Evolutionary conservation across 2,329 filamentous ascomycete species (phyloP).

Genomic region (Paraconiothyrium sp.): DNA sequence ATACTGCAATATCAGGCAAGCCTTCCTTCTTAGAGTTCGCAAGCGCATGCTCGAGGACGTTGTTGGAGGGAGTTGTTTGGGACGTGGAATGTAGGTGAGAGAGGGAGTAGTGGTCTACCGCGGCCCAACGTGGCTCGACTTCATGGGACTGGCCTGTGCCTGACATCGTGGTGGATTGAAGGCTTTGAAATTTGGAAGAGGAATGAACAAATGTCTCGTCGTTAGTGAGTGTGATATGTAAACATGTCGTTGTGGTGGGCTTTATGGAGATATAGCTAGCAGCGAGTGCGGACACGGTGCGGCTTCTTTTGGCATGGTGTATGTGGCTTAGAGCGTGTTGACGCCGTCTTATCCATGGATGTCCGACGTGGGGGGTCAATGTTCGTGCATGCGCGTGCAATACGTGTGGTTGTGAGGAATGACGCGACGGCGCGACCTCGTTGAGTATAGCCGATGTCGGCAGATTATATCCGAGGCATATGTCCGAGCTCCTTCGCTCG

Average conservation of each 20-base stretch:
- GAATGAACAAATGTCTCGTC: not conserved
- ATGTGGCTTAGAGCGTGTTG: not conserved
- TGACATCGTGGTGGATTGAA: conserved; percentile 20
- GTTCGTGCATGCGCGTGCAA: not conserved
- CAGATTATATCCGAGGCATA: conserved; percentile 1
- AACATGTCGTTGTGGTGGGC: not conserved
- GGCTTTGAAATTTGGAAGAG: not conserved
- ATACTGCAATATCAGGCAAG: conserved; percentile 49
- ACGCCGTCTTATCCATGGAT: not conserved
- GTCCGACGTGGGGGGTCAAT: not conserved
- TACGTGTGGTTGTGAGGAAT: conserved; percentile 1
- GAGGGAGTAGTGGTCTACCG: conserved; percentile 51
- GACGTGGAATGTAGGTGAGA: conserved; percentile 45
- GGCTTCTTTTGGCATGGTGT: not conserved
- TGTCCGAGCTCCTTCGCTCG: not conserved
- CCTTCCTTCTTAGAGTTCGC: conserved; percentile 30
- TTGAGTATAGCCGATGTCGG: not conserved
- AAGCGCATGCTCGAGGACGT: conserved; percentile 37
- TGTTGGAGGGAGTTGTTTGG: conserved; percentile 35
- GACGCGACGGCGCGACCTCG: not conserved
- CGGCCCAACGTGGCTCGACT: conserved; percentile 49
- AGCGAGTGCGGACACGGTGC: not conserved
- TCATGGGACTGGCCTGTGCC: conserved; percentile 34
- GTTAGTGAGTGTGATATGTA: not conserved
- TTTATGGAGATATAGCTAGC: not conserved